phyloP scores from a whole-genome alignment of 2,329 filamentous ascomycete species.

The Exophiala spinifera region DNA sequence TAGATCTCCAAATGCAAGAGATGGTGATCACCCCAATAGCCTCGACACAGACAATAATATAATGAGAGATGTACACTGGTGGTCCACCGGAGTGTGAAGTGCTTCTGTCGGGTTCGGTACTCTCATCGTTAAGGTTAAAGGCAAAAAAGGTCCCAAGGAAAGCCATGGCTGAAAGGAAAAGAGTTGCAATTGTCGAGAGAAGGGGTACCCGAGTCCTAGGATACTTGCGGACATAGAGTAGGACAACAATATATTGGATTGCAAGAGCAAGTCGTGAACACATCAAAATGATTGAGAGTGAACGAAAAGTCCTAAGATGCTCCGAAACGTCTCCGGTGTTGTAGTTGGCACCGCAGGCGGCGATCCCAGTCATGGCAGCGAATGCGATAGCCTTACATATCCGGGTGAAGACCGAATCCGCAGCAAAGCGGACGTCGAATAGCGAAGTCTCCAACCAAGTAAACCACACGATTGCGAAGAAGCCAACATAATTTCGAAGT shows the following conservation, averaged over 20 bases:
- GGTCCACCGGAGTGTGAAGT: constrained; percentile 35
- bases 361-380: constrained; percentile 62
- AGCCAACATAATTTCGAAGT: constrained; percentile 49
- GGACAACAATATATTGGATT: constrained; percentile 49
- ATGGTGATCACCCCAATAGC: constrained; percentile 51
- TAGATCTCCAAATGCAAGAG: constrained; percentile 54
- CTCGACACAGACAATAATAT: constrained; percentile 49
- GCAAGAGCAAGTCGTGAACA: constrained; percentile 54
- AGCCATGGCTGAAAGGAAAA: constrained; percentile 6
- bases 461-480: constrained; percentile 60
- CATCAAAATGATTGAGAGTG: constrained; percentile 45
- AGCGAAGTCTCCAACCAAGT: constrained; percentile 65
- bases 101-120: background rate
- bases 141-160: constrained; percentile 34
- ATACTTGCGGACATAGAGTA: constrained; percentile 24
- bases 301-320: constrained; percentile 45
- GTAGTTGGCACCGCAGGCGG: constrained; percentile 33
- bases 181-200: constrained; percentile 6
- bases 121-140: constrained; percentile 29
- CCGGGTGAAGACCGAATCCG: constrained; percentile 63
- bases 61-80: background rate
- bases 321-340: constrained; percentile 39
- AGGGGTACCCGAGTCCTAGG: constrained; percentile 15
- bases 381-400: constrained; percentile 59
- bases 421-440: constrained; percentile 64